Conservation (phyloP, 2,329 filamentous ascomycete species). For the Fusarium verticillioides region DNA sequence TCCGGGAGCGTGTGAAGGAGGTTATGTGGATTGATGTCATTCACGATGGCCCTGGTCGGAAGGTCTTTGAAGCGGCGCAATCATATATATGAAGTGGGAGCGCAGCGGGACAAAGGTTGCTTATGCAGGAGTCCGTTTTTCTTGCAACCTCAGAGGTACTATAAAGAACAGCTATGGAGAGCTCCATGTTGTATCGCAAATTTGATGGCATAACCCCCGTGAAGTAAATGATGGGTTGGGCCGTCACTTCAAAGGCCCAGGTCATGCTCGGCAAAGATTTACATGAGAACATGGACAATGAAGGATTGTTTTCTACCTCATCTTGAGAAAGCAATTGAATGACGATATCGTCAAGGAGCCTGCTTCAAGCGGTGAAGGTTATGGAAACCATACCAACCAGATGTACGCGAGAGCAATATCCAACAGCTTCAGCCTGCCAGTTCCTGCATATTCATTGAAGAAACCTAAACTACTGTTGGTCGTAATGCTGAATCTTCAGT, state of each 20-base stretch:
- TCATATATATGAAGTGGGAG: not conserved
- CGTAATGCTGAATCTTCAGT: not conserved
- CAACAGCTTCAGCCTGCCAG: not conserved
- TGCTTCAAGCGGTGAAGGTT: not conserved
- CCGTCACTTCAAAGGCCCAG: not conserved
- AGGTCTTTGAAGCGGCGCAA: slow-evolving; percentile 4
- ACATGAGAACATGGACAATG: not conserved
- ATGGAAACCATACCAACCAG: not conserved
- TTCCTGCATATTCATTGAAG: fast-evolving
- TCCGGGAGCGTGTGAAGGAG: slow-evolving; percentile 24
- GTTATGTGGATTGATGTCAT: slow-evolving; percentile 45
- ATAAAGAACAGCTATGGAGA: not conserved
- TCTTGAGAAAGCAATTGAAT: not conserved
- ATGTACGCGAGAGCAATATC: not conserved
- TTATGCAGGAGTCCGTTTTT: fast-evolving
- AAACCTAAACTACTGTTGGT: fast-evolving
- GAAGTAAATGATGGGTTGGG: not conserved
- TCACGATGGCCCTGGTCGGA: slow-evolving; percentile 35
- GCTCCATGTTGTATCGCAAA: no score
- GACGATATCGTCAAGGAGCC: not conserved
- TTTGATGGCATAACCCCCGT: no score
- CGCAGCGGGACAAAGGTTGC: fast-evolving
- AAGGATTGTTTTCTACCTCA: fast-evolving
- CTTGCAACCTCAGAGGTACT: fast-evolving
- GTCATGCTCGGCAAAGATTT: no score